Conservation (phyloP, 768 basidiomycete genomes). For the Tubosaeta sp. region DNA sequence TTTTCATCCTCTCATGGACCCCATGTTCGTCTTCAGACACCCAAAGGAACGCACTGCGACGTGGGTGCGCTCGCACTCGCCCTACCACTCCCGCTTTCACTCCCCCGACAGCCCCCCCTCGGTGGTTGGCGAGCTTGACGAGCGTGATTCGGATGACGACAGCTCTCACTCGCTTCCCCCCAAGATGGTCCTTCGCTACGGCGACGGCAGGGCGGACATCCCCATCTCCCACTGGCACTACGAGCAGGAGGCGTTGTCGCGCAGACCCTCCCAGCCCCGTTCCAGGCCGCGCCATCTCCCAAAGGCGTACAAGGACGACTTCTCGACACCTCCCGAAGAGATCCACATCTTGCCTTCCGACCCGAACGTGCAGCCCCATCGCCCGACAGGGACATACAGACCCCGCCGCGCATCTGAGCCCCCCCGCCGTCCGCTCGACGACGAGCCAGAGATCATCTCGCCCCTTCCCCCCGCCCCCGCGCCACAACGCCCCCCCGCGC, state of each 20-base stretch:
- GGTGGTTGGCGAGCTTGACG: constrained; percentile 36
- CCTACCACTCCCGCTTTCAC: constrained; percentile 35
- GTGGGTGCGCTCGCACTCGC: constrained; percentile 54
- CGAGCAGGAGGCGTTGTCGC: constrained; percentile 16
- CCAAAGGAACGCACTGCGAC: constrained; percentile 58
- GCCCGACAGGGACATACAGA: constrained; percentile 24
- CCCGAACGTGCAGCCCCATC: constrained; percentile 34
- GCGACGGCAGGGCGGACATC: constrained; percentile 59
- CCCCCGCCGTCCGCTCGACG: constrained; percentile 19
- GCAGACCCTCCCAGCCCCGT: constrained; percentile 23
- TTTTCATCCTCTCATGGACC: constrained; percentile 44
- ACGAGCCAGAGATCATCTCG: constrained; percentile 31
- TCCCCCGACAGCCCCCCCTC: constrained; percentile 61
- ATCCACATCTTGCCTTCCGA: constrained; percentile 59
- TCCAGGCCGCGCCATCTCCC: constrained; percentile 25
- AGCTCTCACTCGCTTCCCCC: constrained; percentile 54
- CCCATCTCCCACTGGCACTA: constrained; percentile 51
- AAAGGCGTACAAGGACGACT: constrained; percentile 17
- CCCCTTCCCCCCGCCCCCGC: constrained; percentile 26
- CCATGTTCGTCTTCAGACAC: constrained; percentile 52
- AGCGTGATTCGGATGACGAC: constrained; percentile 37
- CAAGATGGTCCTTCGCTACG: constrained; percentile 66
- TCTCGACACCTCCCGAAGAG: constrained; percentile 47
- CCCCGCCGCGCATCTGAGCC: constrained; percentile 31
- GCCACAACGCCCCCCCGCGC: constrained; percentile 14